Evolutionary conservation across 305 asterid species (phyloP), one percentile per base, ranked within the genome.

Genomic region (Fraxinus albicans): DNA sequence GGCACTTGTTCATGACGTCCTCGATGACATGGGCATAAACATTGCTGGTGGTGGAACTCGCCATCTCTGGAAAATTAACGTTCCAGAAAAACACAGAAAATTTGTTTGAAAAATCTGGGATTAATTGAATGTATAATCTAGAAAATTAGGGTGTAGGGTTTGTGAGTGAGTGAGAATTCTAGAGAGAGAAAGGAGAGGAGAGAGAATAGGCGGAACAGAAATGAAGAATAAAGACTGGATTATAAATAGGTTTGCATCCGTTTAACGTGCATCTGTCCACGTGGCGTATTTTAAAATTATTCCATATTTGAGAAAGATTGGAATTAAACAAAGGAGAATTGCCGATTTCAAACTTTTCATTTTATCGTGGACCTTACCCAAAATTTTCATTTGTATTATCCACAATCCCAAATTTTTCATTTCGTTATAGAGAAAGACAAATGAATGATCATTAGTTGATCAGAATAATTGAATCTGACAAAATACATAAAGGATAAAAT

Each of bases 201-300:
- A 84, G 79, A 78, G 58, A 84, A 73, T 67, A 75, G 87, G 90
- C 95, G 96, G 91, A 91, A 90, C 85, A 87, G 95, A 90, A 90
- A 88, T 5, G 73, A 76, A 10, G 88, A 88, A 85, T 88, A 88
- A 87, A 90, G 90, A 79, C 65, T 79, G 95, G 91, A 85, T 91
- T 92, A 95, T 94, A 94, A 93, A 94, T 94, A 93, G 95, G 98
- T 94, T 94, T 93, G 95, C 98, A 91, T 94, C 94, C 94, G 92
- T 86, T 88, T 55, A 53, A 17, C 65, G 25, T n/a, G 65, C 65
- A 55, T 1, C 23, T 0, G 65, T 6, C 65, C 25, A 53, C 65
- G 65, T 53, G 65, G 65, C 10, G 25, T 55, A 55, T 55, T 50
- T 15, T 4, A 50, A 50, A 50, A 3, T 50, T 13, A 42, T 42